Evolutionary conservation across 116 monocot species (phyloP), one percentile per base, ranked within the genome.

Genomic region (Phalaenopsis hybrid): DNA sequence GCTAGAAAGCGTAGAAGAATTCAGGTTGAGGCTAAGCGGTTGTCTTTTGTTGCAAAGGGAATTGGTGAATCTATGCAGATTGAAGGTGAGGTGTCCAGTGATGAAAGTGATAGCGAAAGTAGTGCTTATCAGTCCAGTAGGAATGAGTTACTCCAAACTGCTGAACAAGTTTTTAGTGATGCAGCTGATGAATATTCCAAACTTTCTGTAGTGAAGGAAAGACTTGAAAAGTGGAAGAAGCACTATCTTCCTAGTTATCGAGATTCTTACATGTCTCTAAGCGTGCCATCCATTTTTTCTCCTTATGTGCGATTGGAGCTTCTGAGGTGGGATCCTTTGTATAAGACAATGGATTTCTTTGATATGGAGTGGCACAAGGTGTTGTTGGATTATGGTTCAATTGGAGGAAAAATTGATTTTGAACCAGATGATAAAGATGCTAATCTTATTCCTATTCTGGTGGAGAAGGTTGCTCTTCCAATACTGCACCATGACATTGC

Each of bases 231-330:
- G 13, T 99, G 95, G 95, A 99, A 99, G 78, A 89, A 65, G 49
- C 81, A 68, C 46, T 90, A 92, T 79, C 45, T 76, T 6, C 81
- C 80, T 10, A 90, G 88, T 79, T 99, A 99, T 83, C 85, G 90
- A 74, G 92, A 95, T 89, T 92, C 99, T 55, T 95, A 99, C 79
- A 92, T 92, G 80, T 83, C 95, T 44, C 70, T 92, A 21, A 99
- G 95, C 85, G 83, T 84, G 20, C 87, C 88, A 0, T 85, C 88
- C 44, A 83, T 99, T 6, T 94, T 95, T 80, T 85, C 99, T 41
- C 99, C 99, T 13, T 99, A 91, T 89, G 92, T 95, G 34, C 90
- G 96, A 80, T 81, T 99, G 78, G 99, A 99, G 79, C 96, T 99
- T 86, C 83, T 99, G 81, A 90, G 90, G 78, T 99, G 99, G 99